Base-by-base conservation (phyloP, 1,284 basidiomycete genomes). In the Ustilago crameri region DNA sequence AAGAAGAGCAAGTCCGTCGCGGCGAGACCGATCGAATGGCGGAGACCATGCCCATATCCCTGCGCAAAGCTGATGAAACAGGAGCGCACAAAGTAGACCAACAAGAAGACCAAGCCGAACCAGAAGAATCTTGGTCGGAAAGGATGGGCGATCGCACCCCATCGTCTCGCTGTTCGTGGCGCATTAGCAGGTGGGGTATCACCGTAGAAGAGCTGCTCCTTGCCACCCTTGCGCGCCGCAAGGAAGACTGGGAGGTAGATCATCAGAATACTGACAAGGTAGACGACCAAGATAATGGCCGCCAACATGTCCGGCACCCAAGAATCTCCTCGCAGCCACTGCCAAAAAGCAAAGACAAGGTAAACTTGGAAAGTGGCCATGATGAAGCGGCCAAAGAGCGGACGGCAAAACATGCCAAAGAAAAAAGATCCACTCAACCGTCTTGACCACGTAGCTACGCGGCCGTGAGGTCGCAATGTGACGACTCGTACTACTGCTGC, bases 251-350 rank as follows among this genome's bases (percentile, higher is more conserved):
- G 78, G 5, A 65, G 43, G 32, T 73, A 65, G 54, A 80, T 68
- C 12, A 48, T 17, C n/a, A 55, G 54, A 35, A 72, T 62, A 20
- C 71, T 49, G 0, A 40, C 54, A 9, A 79, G 44, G n/a, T 78
- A 58, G 17, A 74, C 42, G 17, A 65, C 67, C 41, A 75, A 53
- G 9, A 70, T 35, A 34, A 81, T 49, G 12, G 73, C 78, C 3
- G 80, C 79, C 9, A 79, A 40, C 3, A 82, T 42, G 35, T 82
- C 75, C 10, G 79, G 73, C 15, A 77, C 69, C 81, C 81, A 82
- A 32, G 73, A 74, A 41, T 72, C 72, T 12, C 75, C 71, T 12
- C 69, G 54, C n/a, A 64, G 49, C 69, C 75, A 82, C 45, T 82
- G 81, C 68, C 77, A 82, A 43, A 82, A 78, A 24, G 74, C 70